phyloP scores from a whole-genome alignment of 345 rosid genomes.

The Carallia pectinifolia region DNA sequence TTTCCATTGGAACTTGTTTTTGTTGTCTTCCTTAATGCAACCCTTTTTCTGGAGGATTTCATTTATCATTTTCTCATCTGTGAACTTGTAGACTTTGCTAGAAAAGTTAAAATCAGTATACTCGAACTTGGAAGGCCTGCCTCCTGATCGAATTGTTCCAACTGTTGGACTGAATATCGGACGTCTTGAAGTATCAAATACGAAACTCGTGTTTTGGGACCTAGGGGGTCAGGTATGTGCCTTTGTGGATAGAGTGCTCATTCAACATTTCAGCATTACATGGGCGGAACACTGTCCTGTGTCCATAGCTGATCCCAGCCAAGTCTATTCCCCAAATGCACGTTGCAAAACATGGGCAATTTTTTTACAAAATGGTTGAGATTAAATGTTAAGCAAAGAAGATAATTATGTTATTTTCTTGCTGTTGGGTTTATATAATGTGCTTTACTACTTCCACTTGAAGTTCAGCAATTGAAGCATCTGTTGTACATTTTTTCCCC shows the following conservation, averaged over 20 bases:
- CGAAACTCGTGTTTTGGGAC: conserved; percentile 96
- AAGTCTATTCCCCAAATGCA: too few species aligned
- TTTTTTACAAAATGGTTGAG: too few species aligned
- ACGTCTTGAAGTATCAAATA: conserved; percentile 71
- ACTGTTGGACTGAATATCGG: conserved; percentile 98
- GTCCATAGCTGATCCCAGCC: not conserved
- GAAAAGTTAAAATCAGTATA: conserved; percentile 87
- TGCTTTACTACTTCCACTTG: not conserved
- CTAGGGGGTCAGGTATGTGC: conserved; percentile 88
- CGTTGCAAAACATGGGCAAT: too few species aligned
- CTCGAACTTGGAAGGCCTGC: conserved; percentile 84
- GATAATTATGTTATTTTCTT: too few species aligned
- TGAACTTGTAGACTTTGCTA: conserved; percentile 65
- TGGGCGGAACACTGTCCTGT: not conserved
- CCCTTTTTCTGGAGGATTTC: not conserved
- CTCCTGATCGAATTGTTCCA: conserved; percentile 97
- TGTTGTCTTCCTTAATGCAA: not conserved
- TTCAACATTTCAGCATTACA: not conserved
- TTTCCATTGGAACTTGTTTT: conserved; percentile 1
- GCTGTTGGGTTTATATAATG: too few species aligned
- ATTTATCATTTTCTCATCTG: conserved; percentile 5
- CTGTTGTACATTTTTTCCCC: conserved; percentile 4
- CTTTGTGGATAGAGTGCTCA: not conserved
- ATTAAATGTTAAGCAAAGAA: too few species aligned
- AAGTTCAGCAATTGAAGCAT: conserved; percentile 10